phyloP scores from a whole-genome alignment of 108 stramenopile species.

The Nitzschia sp. region DNA sequence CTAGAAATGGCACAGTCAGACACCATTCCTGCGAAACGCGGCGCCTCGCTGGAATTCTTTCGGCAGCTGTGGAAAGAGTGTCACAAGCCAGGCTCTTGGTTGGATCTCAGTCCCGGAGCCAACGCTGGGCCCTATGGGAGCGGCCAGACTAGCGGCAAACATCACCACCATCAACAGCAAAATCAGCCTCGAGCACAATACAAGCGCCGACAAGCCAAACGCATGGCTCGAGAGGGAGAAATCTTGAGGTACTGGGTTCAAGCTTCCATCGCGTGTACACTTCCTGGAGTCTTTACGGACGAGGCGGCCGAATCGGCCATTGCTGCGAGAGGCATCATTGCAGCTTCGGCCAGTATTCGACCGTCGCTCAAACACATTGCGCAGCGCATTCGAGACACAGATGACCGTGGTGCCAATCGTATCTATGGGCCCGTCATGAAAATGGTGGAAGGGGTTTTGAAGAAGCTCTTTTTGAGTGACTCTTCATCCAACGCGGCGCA shows the following conservation, averaged over 20 bases:
- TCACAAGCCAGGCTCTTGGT: slow-evolving; percentile 70
- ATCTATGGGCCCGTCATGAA: slow-evolving; percentile 83
- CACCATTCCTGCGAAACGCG: slow-evolving; percentile 66
- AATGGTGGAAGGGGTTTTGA: slow-evolving; percentile 82
- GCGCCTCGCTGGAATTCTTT: slow-evolving; percentile 71
- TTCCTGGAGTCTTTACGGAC: slow-evolving; percentile 72
- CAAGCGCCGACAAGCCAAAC: slow-evolving; percentile 50
- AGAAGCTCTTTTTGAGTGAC: slow-evolving; percentile 46
- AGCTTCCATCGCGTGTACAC: slow-evolving; percentile 61
- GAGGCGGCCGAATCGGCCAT: slow-evolving; percentile 54
- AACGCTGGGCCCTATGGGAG: slow-evolving; percentile 39
- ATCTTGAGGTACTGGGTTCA: slow-evolving; percentile 80
- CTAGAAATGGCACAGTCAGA: slow-evolving; percentile 84
- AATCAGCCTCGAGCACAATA: slow-evolving; percentile 39
- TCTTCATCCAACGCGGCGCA: slow-evolving; percentile 16
- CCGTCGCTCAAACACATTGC: slow-evolving; percentile 79
- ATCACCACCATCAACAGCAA: slow-evolving; percentile 1
- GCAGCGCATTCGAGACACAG: slow-evolving; percentile 68
- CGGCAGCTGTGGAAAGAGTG: slow-evolving; percentile 66
- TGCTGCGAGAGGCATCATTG: slow-evolving; percentile 70
- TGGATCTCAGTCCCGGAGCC: slow-evolving; percentile 48
- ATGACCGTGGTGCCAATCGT: slow-evolving; percentile 78
- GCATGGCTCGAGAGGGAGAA: slow-evolving; percentile 57
- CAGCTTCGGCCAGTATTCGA: slow-evolving; percentile 69
- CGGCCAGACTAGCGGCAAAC: slow-evolving; percentile 22